Evolutionary conservation across 2,329 filamentous ascomycete genomes (phyloP), one percentile per base, ranked within the genome.

Genomic region (Gnomoniopsis smithogilvyi): DNA sequence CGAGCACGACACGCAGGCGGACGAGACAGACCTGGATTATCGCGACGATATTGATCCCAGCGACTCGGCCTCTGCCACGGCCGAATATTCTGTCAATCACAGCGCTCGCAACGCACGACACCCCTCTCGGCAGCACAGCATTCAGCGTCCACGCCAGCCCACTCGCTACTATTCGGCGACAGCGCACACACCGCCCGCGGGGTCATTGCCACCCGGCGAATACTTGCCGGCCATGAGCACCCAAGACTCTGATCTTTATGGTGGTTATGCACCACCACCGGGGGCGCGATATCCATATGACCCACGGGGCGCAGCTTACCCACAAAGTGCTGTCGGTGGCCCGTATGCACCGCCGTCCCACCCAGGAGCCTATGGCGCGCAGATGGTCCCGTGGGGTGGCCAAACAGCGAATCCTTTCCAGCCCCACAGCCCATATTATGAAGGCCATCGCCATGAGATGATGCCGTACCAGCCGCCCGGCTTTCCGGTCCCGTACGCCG

Each of bases 191-290:
- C 46, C 49, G 67, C 67, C 75, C 72, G 64, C 77, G 64, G 73
- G 73, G 76, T 71, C 84, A 57, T 34, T 38, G 54, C 54, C 54
- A 2, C 46, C 46, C 8, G 21, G 33, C 14, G 60, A 62, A 33
- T 58, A 53, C 47, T 38, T 54, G 52, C 51, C 57, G 21, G 56
- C 55, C 43, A 83, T 84, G 76, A 89, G 81, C 70, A 79, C 83
- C 76, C 88, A 89, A 70, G 82, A 82, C 38, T 79, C 78, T 21
- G 85, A 90, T 24, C 85, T 90, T n/a, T 87, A 81, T 69, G 73
- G 76, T 63, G 72, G 64, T 52, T 70, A 67, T 59, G n/a, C n/a
- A n/a, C 41, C 30, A 22, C 45, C 53, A 19, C 46, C 21, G 7
- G 24, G 11, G n/a, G 17, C 54, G 4, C 21, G 17, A n/a, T 17